Evolutionary conservation across 2,329 filamentous ascomycete species (phyloP), one percentile per base, ranked within the genome.

Genomic region (Trichoderma harzianum): DNA sequence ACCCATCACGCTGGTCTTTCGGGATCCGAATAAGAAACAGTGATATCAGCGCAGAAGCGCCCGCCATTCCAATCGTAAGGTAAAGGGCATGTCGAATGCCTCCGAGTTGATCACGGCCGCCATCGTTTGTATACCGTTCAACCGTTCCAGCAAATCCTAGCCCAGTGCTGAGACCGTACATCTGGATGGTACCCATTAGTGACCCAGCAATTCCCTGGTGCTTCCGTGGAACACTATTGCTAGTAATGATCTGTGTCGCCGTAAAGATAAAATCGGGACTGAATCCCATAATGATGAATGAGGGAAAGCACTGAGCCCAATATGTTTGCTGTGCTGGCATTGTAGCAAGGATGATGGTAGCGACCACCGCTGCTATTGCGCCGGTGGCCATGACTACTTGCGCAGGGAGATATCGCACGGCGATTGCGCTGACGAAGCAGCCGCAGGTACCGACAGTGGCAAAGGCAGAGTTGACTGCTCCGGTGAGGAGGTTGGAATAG

Each of bases 161-260:
- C 0, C 80, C 80, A 0, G 80, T 68, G 21, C 76, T 77, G 62
- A 76, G 76, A 1, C 79, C 79, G 16, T 81, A 81, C 3, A 80
- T 72, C 39, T 80, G 79, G 0, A 81, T 73, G 0, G 77, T 78
- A 2, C 86, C 85, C 8, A 88, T 82, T 3, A 89, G 76, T 16
- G 82, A 84, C 0, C 82, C 84, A 0, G 86, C 86, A 3, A 88
- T 80, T 0, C 87, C 86, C 65, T 88, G 86, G 26, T 88, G 81
- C 6, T 82, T 80, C 3, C 81, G 79, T 3, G 76, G 79, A 34
- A 88, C 86, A 1, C 81, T 82, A 70, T 88, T 87, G 69, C 86
- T 87, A 0, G 86, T 84, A 69, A 88, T 86, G 5, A 88, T 85
- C 72, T 88, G 85, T 0, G 85, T 85, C 0, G 43, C 43, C 10